Base-by-base conservation (phyloP, 1,139 yeast species). In the Wickerhamomyces sp. region DNA sequence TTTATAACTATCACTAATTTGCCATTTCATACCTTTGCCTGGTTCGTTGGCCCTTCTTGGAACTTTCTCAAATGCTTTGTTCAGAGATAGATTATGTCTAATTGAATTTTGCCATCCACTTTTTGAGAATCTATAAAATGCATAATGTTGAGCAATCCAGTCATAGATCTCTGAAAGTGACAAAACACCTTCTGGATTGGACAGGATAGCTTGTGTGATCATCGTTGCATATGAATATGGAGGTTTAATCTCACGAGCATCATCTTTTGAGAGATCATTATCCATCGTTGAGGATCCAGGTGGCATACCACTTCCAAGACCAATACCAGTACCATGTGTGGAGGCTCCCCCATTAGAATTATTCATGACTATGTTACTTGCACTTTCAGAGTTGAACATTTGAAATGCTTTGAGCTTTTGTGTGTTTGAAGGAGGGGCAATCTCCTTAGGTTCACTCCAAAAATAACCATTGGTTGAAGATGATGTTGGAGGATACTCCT, bases 11-110 rank as follows among this genome's bases (percentile, higher is more conserved):
- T 87, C 94, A 54, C 90, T 81, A 48, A 93, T 91, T 67, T 90
- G 95, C 99, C 99, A 93, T 67, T 93, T 93, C 95, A 93, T 93
- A 52, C 99, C 99, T 65, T 93, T 93, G 31, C 99, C 99, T 0
- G 99, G 97, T 66, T 93, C 98, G 64, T 89, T 86, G 18, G 95
- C 93, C 63, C 88, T 80, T 60, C 99, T 76, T 27, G 99, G 96
- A 27, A 91, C 97, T 67, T 93, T 93, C 61, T 91, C 98, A 62
- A 87, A 87, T 10, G 95, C 93, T 63, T 87, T 87, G 64, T 86
- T 87, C 45, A 87, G 69, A 3, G 94, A 85, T 40, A 87, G 65
- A 61, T 87, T 87, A 61, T 87, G 95, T 49, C 95, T 78, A 52
- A 86, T 86, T 10, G 91, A 83, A 64, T 87, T 87, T 64, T 88